phyloP scores from a whole-genome alignment of 2,329 filamentous ascomycete genomes.

The Byssochlamys sp. region DNA sequence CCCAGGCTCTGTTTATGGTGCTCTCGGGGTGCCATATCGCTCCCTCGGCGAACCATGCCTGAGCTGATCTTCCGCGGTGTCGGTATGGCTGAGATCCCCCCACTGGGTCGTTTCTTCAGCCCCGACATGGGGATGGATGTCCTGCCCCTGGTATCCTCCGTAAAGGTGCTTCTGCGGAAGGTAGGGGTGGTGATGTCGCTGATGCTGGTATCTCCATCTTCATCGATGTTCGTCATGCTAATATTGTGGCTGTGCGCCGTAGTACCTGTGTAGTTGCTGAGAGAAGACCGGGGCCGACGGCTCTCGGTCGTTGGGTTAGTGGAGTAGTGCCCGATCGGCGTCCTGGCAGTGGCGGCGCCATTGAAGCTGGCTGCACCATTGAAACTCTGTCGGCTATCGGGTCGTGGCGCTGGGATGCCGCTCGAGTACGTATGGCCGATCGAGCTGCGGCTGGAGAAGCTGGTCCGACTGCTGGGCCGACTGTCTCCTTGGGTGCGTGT shows the following conservation, averaged over 20 bases:
- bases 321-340: constrained; percentile 51
- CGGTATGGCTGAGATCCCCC: constrained; percentile 32
- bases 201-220: constrained; percentile 35
- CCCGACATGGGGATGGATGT: constrained; percentile 43
- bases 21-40: constrained; percentile 40
- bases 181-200: constrained; percentile 13
- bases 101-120: constrained; percentile 45
- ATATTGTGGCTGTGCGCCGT: constrained; percentile 47
- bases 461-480: constrained; percentile 66
- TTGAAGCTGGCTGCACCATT: constrained; percentile 26
- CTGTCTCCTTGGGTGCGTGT: constrained; percentile 39
- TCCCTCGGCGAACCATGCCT: constrained; percentile 23
- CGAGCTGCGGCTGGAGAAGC: constrained; percentile 40
- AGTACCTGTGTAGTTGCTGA: constrained; percentile 51
- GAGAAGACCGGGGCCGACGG: constrained; percentile 59
- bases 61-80: constrained; percentile 32
- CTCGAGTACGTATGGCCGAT: constrained; percentile 31
- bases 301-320: constrained; percentile 39
- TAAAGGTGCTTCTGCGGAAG: constrained; percentile 32
- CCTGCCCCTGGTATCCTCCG: constrained; percentile 28
- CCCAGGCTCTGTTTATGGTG: constrained; percentile 41
- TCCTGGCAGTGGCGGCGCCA: constrained; percentile 36
- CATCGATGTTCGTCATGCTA: constrained; percentile 49
- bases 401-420: constrained; percentile 41
- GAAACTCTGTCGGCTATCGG: constrained; percentile 56